phyloP scores from a whole-genome alignment of 352 stramenopile species.

The Halophytophthora batemanensis region DNA sequence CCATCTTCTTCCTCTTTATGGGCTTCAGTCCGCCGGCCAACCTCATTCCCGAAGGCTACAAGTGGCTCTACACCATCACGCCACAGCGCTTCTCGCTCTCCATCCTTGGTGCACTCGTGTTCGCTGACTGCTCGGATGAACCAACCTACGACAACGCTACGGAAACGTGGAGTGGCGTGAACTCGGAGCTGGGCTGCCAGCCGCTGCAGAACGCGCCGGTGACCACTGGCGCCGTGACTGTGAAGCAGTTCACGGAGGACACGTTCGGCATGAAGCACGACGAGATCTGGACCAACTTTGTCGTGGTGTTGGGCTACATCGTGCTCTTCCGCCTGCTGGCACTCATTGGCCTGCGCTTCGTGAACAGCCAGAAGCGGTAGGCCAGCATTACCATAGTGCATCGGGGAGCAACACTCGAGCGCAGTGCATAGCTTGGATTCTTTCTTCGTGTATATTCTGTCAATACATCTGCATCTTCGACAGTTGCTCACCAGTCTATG shows the following conservation, averaged over 20 bases:
- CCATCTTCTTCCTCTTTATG: constrained; percentile 21
- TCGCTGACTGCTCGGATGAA: constrained; percentile 9
- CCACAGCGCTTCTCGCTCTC: constrained; percentile 15
- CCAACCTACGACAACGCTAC: constrained; percentile 8
- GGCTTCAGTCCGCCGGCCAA: constrained; percentile 15
- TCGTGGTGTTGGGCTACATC: too few species aligned
- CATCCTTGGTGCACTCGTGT: constrained; percentile 12
- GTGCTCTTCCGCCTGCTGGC: too few species aligned
- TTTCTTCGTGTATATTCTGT: too few species aligned
- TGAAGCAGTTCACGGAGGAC: constrained; percentile 1
- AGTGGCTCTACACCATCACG: constrained; percentile 26
- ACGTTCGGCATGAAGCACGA: constrained; percentile 4
- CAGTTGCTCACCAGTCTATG: too few species aligned
- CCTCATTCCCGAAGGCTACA: constrained; percentile 12
- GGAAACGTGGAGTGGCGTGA: constrained; percentile 2
- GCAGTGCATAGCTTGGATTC: too few species aligned
- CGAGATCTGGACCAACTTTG: constrained; percentile 4
- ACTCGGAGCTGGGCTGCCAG: constrained; percentile 20
- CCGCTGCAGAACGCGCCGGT: constrained; percentile 14
- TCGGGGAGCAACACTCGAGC: too few species aligned
- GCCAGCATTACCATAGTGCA: too few species aligned
- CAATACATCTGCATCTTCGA: too few species aligned
- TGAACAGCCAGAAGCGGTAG: too few species aligned
- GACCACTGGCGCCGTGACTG: not conserved
- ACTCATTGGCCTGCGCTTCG: too few species aligned